A percentile compares a stretch with the other conserved stretches of the same genome.
These are phyloP conservation scores for Pestalotiopsis sp. DNA, from an alignment of 2,329 filamentous ascomycete genomes.

Conservation along the genomic window DNA sequence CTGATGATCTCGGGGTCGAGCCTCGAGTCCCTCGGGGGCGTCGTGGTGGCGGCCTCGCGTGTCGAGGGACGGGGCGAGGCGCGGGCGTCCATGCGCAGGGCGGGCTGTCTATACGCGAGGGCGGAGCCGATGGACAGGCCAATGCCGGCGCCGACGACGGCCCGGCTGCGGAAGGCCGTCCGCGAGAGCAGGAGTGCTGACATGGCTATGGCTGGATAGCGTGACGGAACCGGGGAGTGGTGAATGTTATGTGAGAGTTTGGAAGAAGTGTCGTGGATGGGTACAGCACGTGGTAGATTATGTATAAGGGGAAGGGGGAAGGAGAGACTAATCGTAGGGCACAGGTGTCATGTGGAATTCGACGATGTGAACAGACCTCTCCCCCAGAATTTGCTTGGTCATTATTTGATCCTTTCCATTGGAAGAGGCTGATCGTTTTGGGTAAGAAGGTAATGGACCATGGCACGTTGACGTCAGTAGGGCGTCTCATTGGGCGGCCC, in stretches of 20 bases:
- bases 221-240: not conserved
- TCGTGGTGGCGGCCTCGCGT: constrained; percentile 14
- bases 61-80: constrained; percentile 20
- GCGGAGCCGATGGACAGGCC: constrained; percentile 37
- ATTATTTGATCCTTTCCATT: too few species aligned
- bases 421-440: not conserved
- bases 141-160: constrained; percentile 33
- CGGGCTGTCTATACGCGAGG: constrained; percentile 24
- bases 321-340: too few species aligned
- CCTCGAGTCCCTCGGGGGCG: constrained; percentile 14
- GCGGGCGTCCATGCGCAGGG: constrained; percentile 26
- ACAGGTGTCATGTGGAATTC: too few species aligned
- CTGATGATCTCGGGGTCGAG: constrained; percentile 41
- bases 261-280: not conserved
- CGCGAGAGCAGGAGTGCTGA: constrained; percentile 25
- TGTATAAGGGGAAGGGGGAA: too few species aligned
- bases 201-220: not conserved
- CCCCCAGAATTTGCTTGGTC: too few species aligned
- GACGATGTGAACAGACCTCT: too few species aligned
- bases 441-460: not conserved
- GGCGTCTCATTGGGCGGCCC: not conserved
- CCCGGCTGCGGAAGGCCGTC: constrained; percentile 30
- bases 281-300: too few species aligned
- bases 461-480: constrained; percentile 9
- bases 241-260: not conserved